Evolutionary conservation across 1,284 basidiomycete species (phyloP).

Genomic region (Anthracocystis setariae): DNA sequence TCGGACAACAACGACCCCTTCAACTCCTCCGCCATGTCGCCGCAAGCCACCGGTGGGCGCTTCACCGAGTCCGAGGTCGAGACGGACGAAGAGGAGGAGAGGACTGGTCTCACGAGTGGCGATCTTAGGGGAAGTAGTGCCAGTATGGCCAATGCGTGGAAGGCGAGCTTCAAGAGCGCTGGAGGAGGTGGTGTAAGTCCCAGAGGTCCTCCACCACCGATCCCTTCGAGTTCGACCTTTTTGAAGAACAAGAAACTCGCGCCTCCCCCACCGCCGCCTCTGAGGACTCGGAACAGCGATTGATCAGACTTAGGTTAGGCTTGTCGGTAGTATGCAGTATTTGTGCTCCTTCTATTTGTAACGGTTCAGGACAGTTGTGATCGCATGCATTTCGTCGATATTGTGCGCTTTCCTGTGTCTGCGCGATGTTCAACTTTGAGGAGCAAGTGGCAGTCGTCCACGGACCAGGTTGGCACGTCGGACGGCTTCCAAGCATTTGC

Average conservation of each 20-base stretch:
- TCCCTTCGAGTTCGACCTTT: conserved; percentile 34
- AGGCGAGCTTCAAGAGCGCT: conserved; percentile 6
- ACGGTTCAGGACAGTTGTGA: not conserved
- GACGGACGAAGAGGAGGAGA: conserved; percentile 27
- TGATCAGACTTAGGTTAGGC: not conserved
- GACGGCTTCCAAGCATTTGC: conserved; percentile 38
- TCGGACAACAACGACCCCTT: conserved; percentile 42
- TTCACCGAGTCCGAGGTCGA: conserved; percentile 4
- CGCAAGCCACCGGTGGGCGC: conserved; percentile 27
- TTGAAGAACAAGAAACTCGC: conserved; percentile 24
- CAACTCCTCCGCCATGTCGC: conserved; percentile 20
- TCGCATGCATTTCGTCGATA: not conserved
- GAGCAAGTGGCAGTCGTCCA: not conserved
- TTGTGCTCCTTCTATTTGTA: no score
- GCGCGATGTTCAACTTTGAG: not conserved
- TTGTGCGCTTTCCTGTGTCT: not conserved
- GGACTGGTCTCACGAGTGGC: conserved; percentile 14
- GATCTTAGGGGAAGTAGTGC: conserved; percentile 1
- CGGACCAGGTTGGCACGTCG: conserved; percentile 31
- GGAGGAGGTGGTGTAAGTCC: not conserved
- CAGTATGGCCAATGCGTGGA: not conserved
- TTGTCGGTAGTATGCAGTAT: no score
- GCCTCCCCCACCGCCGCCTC: conserved; percentile 36
- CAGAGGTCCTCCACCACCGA: conserved; percentile 32
- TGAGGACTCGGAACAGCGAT: conserved; percentile 22